Evolutionary conservation across 345 rosid genomes (phyloP), one percentile per base, ranked within the genome.

Genomic region (Salix dunnii): DNA sequence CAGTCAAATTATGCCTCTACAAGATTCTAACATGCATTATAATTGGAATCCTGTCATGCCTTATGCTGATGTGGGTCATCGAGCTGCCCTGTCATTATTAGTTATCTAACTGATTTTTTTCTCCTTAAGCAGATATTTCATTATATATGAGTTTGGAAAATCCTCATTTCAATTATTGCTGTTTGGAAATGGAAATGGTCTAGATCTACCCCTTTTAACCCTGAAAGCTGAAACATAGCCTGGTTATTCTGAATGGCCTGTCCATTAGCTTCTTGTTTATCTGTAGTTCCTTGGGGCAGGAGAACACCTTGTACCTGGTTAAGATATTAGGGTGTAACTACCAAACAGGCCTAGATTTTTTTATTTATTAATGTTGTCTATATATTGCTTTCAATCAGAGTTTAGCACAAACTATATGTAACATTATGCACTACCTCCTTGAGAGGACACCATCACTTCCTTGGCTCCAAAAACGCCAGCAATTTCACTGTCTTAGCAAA

Each of bases 201-300:
- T 55, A 72, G 75, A 72, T 85, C 76, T 60, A 51, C 70, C 49
- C 69, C 31, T 31, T 75, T 65, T 72, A 64, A 74, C 64, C 30
- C 3, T 58, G 28, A 58, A 58, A 58, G 16, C 51, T 51, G 23
- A 20, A 28, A 70, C 14, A 23, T 23, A 48, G 25, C 23, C n/a
- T 60, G 33, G 62, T 43, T 70, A 27, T 7, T 6, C 51, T 60
- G 36, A 35, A 31, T 28, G 40, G 30, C 40, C 68, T 40, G 64
- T 51, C 72, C 49, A 51, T 60, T 61, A 17, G 46, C 64, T 65
- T 68, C n/a, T 60, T 49, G 30, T 35, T 63, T 68, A 38, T 53
- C 70, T 28, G 70, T 27, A 60, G 49, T 53, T 16, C 31, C 13
- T 9, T 51, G 68, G 31, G 43, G 62, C 70, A 18, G 33, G 30